Evolutionary conservation across 176 grass and related monocot genomes (phyloP).

Genomic region (Pharus latifolius): DNA sequence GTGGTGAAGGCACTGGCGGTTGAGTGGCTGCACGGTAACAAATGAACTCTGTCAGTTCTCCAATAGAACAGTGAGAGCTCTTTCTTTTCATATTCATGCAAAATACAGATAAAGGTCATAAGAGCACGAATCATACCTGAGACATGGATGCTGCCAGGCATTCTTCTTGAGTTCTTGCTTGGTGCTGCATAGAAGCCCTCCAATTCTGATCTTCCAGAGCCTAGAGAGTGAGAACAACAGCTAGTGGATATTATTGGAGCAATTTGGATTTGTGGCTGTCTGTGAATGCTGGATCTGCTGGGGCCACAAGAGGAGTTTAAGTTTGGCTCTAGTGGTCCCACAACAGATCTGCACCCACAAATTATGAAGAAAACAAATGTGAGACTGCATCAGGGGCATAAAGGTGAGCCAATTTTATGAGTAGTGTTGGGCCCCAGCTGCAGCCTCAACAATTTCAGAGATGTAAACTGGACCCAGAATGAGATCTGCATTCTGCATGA

Average conservation of each 20-base stretch:
- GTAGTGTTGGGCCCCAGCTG: neutral
- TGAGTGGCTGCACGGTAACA: slow-evolving; percentile 8
- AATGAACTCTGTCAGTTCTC: neutral
- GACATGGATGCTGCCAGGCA: slow-evolving; percentile 40
- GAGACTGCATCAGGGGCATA: neutral
- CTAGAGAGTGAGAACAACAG: neutral
- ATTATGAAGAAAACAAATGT: neutral
- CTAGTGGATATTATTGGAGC: slow-evolving; percentile 13
- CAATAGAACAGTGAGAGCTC: neutral
- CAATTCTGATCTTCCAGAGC: slow-evolving; percentile 23
- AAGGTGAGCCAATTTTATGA: neutral
- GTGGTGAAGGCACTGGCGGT: neutral
- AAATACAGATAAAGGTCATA: neutral
- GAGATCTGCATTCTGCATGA: neutral
- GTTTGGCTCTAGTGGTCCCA: slow-evolving; percentile 7
- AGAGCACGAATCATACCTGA: neutral
- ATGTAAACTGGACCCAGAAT: neutral
- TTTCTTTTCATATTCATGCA: neutral
- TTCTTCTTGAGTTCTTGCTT: slow-evolving; percentile 8
- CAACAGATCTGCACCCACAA: neutral
- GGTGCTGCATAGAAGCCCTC: slow-evolving; percentile 10
- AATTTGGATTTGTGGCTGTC: slow-evolving; percentile 21
- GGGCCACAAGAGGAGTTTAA: slow-evolving; percentile 5
- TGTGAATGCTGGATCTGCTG: neutral
- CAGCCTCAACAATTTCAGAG: neutral